Base-by-base conservation (phyloP, 345 rosid species). In the Rhodomyrtus tomentosa region DNA sequence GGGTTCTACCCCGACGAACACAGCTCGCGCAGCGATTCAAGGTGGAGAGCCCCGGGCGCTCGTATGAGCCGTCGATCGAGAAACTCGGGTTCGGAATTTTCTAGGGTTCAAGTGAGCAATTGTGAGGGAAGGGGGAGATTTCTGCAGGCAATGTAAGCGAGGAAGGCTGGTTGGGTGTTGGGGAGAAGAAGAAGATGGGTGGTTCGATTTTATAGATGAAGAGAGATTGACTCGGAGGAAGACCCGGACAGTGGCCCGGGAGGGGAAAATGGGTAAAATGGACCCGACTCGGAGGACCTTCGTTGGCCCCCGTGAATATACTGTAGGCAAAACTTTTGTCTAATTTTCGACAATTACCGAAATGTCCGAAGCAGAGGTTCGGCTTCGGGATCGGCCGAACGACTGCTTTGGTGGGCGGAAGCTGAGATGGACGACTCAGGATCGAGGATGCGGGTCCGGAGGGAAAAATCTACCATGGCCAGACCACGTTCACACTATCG, bases 1-100 rank as follows among this genome's bases (percentile, higher is more conserved):
- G 85, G 88, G 91, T 85, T 53, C 84, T 84, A 85, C 87, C 91
- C 89, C 82, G 5, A 55, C 55, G 15, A 36, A 32, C 83, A 55
- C 83, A 52, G 10, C 83, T 3, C 54, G 14, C 45, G 56, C 59
- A 0, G 48, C 55, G 45, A 80, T 45, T 24, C 51, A n/a, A 72
- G 40, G 80, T 18, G 42, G 42, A 12, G 38, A 7, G 24, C 2
- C 58, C 58, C 58, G 10, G 58, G 24, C 42, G 50, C 50, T 48
- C 10, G 50, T 48, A 1, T 22, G 74, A 68, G 42, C 76, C 24
- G 18, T 4, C 25, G 22, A 68, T 68, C 76, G 45, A 32, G 45
- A 32, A 32, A 10, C 76, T 68, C 4, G 11, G 76, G 42, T 9
- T 68, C 25, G 13, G 76, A 36, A 32, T 18, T 20, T 8, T 38